Evolutionary conservation across 768 basidiomycete species (phyloP), one percentile per base, ranked within the genome.

Genomic region (Leccinum truebloodii): DNA sequence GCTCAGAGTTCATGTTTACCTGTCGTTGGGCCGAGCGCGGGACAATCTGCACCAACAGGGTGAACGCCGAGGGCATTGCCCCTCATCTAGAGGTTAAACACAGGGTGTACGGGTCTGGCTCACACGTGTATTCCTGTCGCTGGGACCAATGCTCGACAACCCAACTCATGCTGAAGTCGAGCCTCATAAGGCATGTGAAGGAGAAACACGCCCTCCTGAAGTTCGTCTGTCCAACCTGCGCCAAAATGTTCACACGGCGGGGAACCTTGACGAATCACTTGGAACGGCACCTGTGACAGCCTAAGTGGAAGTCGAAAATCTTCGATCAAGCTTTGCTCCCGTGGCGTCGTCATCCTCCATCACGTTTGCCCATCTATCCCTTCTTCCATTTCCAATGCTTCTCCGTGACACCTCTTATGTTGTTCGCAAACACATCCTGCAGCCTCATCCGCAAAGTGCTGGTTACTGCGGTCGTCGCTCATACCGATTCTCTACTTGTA

Each of bases 221-320:
- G 13, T 53, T 35, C 35, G 35, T 52, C 7, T 63, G 62, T 28
- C 55, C 62, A 8, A 41, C 51, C n/a, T 63, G 62, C 28, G 6
- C n/a, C 4, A 46, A 13, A 32, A 26, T 16, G 3, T 62, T 63
- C n/a, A 63, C 62, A 2, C 63, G 61, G 34, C 30, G 22, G 24
- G 5, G 9, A 8, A 57, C 9, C 22, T 24, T 62, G 37, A 35
- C 18, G 32, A 7, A 4, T 24, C 61, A 63, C 30, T 48, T 52
- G 20, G 1, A 26, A 13, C 18, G 12, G 18, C 51, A 41, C 14
- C 18, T 37, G 37, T 37, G 37, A 24, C 26, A 10, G 14, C 24
- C 49, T 1, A 16, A 14, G 24, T 16, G 12, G 46, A 13, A 7
- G 3, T 26, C 7, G 2, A 16, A 24, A 14, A 24, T 28, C 18